These are phyloP conservation scores for Pseudomassariella vexata DNA, from an alignment of 2,329 filamentous ascomycete genomes.

Conservation along the genomic window DNA sequence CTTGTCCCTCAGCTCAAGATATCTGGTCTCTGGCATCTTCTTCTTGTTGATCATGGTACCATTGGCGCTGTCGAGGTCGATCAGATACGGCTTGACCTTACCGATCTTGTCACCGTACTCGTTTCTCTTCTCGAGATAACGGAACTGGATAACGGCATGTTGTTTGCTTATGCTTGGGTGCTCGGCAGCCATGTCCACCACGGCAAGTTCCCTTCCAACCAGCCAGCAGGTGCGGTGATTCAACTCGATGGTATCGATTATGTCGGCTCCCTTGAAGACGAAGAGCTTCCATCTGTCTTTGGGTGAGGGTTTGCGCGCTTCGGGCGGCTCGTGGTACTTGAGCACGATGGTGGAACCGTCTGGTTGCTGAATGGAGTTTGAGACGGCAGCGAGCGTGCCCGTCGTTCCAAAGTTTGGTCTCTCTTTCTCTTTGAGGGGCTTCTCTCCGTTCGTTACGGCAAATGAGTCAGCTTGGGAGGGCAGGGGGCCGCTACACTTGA, in stretches of 20 bases:
- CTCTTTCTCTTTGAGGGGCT: slow-evolving; percentile 62
- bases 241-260: slow-evolving; percentile 78
- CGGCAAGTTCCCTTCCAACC: slow-evolving; percentile 70
- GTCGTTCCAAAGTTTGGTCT: slow-evolving; percentile 82
- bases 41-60: slow-evolving; percentile 80
- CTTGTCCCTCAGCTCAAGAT: slow-evolving; percentile 79
- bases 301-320: slow-evolving; percentile 80
- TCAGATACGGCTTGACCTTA: slow-evolving; percentile 77
- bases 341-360: slow-evolving; percentile 72
- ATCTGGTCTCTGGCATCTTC: slow-evolving; percentile 67
- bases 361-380: slow-evolving; percentile 68
- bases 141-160: slow-evolving; percentile 92
- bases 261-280: slow-evolving; percentile 78
- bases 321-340: slow-evolving; percentile 93
- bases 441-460: slow-evolving; percentile 45
- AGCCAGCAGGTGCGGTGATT: slow-evolving; percentile 81
- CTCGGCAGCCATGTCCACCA: slow-evolving; percentile 79
- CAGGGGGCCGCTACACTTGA: slow-evolving; percentile 42
- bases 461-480: slow-evolving; percentile 57
- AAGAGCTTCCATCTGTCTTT: slow-evolving; percentile 84
- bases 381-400: slow-evolving; percentile 79
- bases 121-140: slow-evolving; percentile 74
- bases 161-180: slow-evolving; percentile 94
- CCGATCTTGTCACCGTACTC: slow-evolving; percentile 82
- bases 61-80: slow-evolving; percentile 91